Evolutionary conservation across 2,329 filamentous ascomycete species (phyloP).

Genomic region (Mycosphaerella sp.): DNA sequence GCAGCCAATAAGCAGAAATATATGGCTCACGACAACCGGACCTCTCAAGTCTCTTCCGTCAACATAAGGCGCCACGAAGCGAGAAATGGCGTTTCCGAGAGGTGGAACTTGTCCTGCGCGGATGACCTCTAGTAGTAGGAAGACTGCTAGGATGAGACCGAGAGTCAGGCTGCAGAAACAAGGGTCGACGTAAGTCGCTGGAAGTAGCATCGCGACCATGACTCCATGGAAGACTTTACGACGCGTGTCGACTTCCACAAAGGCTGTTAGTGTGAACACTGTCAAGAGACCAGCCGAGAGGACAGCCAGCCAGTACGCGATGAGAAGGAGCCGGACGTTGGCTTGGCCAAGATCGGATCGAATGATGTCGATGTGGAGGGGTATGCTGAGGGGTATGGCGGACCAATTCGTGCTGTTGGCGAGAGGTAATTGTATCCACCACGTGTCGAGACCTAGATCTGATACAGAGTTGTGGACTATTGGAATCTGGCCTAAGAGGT

Average conservation of each 20-base stretch:
- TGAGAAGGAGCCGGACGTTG: conserved; percentile 72
- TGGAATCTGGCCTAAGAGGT: conserved; percentile 73
- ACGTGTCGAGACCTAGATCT: conserved; percentile 60
- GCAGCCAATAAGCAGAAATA: conserved; percentile 91
- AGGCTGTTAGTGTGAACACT: conserved; percentile 70
- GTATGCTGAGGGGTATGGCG: conserved; percentile 18
- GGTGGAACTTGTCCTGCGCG: conserved; percentile 88
- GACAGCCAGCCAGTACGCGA: conserved; percentile 65
- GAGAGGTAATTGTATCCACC: conserved; percentile 74
- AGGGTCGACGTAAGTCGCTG: conserved; percentile 79
- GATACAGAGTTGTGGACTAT: conserved; percentile 66
- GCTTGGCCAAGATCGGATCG: conserved; percentile 62
- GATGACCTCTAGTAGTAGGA: conserved; percentile 81
- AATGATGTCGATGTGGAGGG: conserved; percentile 56
- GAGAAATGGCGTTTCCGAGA: conserved; percentile 74
- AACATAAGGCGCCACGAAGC: conserved; percentile 87
- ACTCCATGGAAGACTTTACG: conserved; percentile 97
- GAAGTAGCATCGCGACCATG: conserved; percentile 94
- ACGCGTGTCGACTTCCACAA: conserved; percentile 89
- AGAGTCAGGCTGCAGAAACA: conserved; percentile 74
- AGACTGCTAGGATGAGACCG: conserved; percentile 71
- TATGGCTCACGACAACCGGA: conserved; percentile 90
- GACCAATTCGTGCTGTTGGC: conserved; percentile 22
- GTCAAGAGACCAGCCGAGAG: conserved; percentile 64
- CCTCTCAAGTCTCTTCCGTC: conserved; percentile 89